phyloP scores from a whole-genome alignment of 1,139 yeast genomes.

The Pichia inconspicua region DNA sequence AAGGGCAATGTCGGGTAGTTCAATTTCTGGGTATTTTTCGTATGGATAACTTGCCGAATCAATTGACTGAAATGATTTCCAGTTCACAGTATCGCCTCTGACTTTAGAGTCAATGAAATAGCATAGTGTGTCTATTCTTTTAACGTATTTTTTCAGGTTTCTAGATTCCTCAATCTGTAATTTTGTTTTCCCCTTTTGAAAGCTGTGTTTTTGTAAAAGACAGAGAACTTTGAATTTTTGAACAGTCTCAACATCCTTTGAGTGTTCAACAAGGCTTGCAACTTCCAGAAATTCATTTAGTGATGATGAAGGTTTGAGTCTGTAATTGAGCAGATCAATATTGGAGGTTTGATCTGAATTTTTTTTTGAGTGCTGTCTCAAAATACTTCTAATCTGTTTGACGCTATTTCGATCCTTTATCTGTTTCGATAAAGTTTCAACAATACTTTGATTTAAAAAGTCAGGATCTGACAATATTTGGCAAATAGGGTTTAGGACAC shows the following conservation, averaged over 20 bases:
- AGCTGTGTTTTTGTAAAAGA: constrained; percentile 24
- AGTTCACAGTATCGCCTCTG: neutral
- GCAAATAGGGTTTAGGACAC: constrained; percentile 47
- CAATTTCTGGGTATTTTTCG: neutral
- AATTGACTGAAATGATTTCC: neutral
- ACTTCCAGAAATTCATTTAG: constrained; percentile 3
- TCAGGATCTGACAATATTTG: constrained; percentile 63
- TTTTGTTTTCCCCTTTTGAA: neutral
- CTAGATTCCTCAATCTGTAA: constrained; percentile 9
- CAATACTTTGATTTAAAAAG: constrained; percentile 62
- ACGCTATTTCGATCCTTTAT: constrained; percentile 74
- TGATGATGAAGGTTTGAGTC: constrained; percentile 1
- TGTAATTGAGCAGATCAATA: constrained; percentile 10
- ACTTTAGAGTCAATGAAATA: constrained; percentile 2
- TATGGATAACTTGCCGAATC: neutral
- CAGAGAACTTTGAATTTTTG: constrained; percentile 38
- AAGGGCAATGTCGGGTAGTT: constrained; percentile 18
- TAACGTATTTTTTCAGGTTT: constrained; percentile 2
- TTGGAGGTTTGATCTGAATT: neutral
- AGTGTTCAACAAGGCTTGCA: constrained; percentile 1
- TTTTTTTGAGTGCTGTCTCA: constrained; percentile 51
- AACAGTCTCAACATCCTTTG: constrained; percentile 27
- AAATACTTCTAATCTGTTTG: constrained; percentile 58
- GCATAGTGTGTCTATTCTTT: constrained; percentile 2
- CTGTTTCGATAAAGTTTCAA: constrained; percentile 53